Percentiles rank a stretch among this genome's conserved stretches.
Evolutionary conservation across 495 filamentous ascomycete species (phyloP).

Genomic region (Lophiotrema nucula): DNA sequence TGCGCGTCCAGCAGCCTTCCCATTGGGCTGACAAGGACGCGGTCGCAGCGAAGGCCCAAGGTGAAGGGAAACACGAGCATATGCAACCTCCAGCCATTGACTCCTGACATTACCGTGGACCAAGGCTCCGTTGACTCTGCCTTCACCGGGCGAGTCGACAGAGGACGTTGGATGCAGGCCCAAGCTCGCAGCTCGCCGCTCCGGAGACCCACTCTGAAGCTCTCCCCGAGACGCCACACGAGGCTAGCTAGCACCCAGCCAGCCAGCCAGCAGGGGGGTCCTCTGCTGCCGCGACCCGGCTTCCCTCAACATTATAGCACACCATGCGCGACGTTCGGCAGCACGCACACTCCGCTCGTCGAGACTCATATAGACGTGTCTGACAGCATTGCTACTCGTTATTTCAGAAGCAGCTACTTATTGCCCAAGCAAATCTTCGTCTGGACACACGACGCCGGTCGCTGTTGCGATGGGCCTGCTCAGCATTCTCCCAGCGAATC

Average conservation of each 20-base stretch:
- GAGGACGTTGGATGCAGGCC: no score
- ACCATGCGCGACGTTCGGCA: no score
- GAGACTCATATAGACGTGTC: not conserved
- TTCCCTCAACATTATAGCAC: not conserved
- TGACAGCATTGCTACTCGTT: not conserved
- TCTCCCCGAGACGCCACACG: no score
- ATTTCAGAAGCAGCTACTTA: not conserved
- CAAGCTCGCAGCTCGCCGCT: no score
- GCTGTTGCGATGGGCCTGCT: constrained; percentile 57
- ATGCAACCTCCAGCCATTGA: not conserved
- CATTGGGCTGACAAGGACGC: not conserved
- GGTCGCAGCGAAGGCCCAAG: no score
- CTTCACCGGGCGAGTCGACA: not conserved
- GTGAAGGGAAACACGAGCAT: no score
- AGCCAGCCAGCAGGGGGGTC: no score
- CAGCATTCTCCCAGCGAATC: constrained; percentile 59
- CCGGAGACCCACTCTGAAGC: no score
- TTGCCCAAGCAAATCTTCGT: not conserved
- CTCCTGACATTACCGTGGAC: not conserved
- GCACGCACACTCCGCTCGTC: not conserved
- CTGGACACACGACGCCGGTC: not conserved
- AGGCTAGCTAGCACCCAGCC: no score
- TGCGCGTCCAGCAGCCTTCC: not conserved
- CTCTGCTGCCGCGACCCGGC: not conserved
- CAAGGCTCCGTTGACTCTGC: not conserved